Conservation (phyloP, 495 filamentous ascomycete species). For the Hapsidospora chrysogenum region DNA sequence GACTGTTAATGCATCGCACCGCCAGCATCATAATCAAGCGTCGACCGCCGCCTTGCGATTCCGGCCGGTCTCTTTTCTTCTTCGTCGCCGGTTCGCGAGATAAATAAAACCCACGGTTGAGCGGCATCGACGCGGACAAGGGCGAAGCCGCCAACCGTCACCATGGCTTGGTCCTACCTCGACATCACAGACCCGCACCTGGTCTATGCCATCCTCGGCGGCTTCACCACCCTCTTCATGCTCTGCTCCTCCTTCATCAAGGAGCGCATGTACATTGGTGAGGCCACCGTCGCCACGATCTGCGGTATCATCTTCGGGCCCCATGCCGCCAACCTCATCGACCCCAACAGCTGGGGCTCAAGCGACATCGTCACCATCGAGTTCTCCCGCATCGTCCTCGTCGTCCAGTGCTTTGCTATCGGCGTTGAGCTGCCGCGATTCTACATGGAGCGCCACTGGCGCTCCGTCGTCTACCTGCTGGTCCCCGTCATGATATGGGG, state of each 20-base stretch:
- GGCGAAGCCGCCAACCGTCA: conserved; percentile 6
- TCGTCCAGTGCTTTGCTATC: conserved; percentile 98
- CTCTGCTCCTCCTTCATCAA: conserved; percentile 94
- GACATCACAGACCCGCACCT: conserved; percentile 87
- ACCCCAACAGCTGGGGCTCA: conserved; percentile 77
- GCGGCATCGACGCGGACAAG: too few relatives aligned
- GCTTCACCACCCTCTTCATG: conserved; percentile 98
- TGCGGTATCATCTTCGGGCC: conserved; percentile 97
- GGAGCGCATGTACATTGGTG: conserved; percentile 95
- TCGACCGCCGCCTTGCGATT: too few relatives aligned
- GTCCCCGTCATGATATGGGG: conserved; percentile 96
- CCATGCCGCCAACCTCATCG: conserved; percentile 80
- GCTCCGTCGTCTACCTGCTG: conserved; percentile 73
- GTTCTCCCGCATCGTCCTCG: conserved; percentile 91
- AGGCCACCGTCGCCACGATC: conserved; percentile 91
- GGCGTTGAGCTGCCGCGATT: conserved; percentile 94
- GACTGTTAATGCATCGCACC: too few relatives aligned
- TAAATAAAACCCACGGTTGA: too few relatives aligned
- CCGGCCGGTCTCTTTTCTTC: too few relatives aligned
- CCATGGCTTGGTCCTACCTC: conserved; percentile 88
- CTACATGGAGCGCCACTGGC: conserved; percentile 98
- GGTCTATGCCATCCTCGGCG: conserved; percentile 96
- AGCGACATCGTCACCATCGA: conserved; percentile 91
- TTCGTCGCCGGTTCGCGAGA: too few relatives aligned
- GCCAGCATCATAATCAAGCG: too few relatives aligned